Base-by-base conservation (phyloP, 805 yeast genomes). In the Clavispora carvajalis region DNA sequence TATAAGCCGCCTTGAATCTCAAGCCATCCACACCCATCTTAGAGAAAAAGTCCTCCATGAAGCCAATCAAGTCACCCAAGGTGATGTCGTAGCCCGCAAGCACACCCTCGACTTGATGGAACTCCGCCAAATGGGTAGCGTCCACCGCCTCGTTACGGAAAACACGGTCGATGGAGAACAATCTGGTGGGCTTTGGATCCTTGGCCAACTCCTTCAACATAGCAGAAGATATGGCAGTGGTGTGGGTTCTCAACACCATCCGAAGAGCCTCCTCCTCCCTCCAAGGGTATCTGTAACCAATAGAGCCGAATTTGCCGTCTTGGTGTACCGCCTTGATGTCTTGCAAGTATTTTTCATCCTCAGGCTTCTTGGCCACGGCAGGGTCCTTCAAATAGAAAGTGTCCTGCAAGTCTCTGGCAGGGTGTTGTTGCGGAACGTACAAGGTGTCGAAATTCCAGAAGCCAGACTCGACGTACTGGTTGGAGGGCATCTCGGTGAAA, bases 141-240 rank as follows among this genome's bases (percentile, higher is more conserved):
- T 93, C 99, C 38, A 93, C 99, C 22, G 99, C 98, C 73, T 93
- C 99, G 64, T 93, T 93, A 73, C 99, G 87, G 86, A 93, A 93
- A 45, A 93, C 99, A 61, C 97, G 81, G 66, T 93, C 99, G 57
- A 93, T 95, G 36, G 96, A 86, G 73, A 93, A 93, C 60, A 88
- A 76, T 69, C 98, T 80, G 7, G 85, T 76, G 44, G 98, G 97
- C 57, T 79, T 80, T 46, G 96, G 96, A 63, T 88, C 83, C 48
- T 77, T 68, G 39, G 98, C 97, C 52, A 93, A 75, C 57, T 86
- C 63, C 62, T 93, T 85, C 57, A 93, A 77, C 87, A 93, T 82
- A 35, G 77, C 75, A 7, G 97, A 77, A 3, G 97, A 89, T 42
- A 91, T 84, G 23, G 99, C 95, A 21, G 99, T 93, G 36, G 98